Conservation (phyloP, 2,329 filamentous ascomycete species). For the Xylaria sp. region DNA sequence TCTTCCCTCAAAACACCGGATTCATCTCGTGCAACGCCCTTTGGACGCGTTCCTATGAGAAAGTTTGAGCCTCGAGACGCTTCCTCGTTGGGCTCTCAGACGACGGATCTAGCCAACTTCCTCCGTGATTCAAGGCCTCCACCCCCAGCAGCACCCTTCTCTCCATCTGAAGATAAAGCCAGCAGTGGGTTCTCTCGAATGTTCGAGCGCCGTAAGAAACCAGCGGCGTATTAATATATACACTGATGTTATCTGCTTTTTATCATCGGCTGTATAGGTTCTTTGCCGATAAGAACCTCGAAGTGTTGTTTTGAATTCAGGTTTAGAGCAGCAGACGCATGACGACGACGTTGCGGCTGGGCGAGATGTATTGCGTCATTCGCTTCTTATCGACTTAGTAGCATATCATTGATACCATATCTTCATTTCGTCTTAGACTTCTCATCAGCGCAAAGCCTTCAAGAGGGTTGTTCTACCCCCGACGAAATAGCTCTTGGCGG, state of each 20-base stretch:
- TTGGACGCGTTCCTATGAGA: conserved; percentile 58
- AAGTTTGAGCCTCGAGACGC: conserved; percentile 63
- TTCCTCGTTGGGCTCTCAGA: conserved; percentile 52
- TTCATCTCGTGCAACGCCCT: conserved; percentile 34
- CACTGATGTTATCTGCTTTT: conserved; percentile 1
- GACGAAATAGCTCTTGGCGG: background rate
- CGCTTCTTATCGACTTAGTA: too few relatives aligned
- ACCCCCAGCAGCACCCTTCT: conserved; percentile 41
- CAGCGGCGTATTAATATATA: conserved; percentile 38
- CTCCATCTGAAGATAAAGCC: conserved; percentile 45
- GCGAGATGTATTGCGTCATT: background rate
- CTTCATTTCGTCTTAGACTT: conserved; percentile 11
- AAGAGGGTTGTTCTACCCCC: background rate
- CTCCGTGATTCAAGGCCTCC: conserved; percentile 72
- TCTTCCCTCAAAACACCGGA: conserved; percentile 31
- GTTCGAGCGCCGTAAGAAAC: conserved; percentile 58
- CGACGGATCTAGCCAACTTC: conserved; percentile 75
- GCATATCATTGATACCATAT: conserved; percentile 20
- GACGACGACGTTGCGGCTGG: background rate
- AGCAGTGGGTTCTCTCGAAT: conserved; percentile 52
- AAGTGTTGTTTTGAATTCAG: background rate
- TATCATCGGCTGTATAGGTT: conserved; percentile 32
- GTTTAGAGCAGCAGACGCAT: background rate
- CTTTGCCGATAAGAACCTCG: background rate
- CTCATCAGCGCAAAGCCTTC: background rate